Evolutionary conservation across 106 monocot species (phyloP), one percentile per base, ranked within the genome.

Genomic region (Narthecium ossifragum): DNA sequence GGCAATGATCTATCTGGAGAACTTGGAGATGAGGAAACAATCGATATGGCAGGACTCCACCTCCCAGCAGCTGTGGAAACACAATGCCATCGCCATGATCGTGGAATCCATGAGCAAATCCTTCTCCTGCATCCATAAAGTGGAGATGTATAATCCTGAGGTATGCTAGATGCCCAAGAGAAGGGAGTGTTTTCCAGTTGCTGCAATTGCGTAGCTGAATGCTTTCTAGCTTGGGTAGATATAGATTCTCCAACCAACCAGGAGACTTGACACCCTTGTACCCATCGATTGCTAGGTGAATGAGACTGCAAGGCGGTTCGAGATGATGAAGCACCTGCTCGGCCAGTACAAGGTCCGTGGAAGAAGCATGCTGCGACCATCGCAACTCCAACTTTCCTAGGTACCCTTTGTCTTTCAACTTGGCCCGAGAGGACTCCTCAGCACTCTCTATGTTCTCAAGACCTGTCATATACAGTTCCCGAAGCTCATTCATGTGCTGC

Each of bases 191-290:
- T 57, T 34, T 33, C 57, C 57, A 57, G 0, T 22, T 0, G 13
- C 13, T 10, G 34, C 57, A 57, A 5, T 33, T 10, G 2, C 6
- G 6, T 34, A 57, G 34, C n/a, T 1, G 36, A 33, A 57, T 21
- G 18, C 5, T 34, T 22, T 29, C 13, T 4, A 57, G 20, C 33
- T 23, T 36, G 5, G 15, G 22, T 25, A 20, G 31, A 34, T 6
- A 34, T 23, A 29, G 11, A n/a, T 30, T 34, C 12, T 0, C 55
- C 31, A 57, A 18, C 57, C 57, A 57, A 34, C 0, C 4, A 18
- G 57, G 57, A 23, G 57, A 34, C 20, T 30, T 33, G 21, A 6
- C 7, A 6, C 57, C 57, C 33, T 5, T 57, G 57, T 57, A 57
- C 18, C 34, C 32, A 2, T 8, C 5, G 10, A 57, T 57, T 2